A percentile compares a stretch with the other conserved stretches of the same genome.
phyloP scores from a whole-genome alignment of 2,329 filamentous ascomycete species.

The Fusarium denticulatum region DNA sequence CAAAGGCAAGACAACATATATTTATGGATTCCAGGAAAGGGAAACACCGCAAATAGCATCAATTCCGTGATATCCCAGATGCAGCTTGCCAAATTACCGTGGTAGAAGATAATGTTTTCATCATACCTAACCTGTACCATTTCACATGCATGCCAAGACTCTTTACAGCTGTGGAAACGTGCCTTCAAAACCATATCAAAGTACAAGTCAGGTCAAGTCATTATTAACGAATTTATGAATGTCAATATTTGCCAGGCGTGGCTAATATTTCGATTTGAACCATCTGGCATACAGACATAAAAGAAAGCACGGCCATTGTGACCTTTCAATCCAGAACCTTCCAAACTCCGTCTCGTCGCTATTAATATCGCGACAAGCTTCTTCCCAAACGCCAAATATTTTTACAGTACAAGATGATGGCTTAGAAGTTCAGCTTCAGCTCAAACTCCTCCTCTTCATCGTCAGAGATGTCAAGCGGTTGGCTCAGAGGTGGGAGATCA shows the following conservation, averaged over 20 bases:
- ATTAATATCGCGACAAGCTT: background rate
- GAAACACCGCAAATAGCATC: background rate
- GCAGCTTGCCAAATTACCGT: background rate
- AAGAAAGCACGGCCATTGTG: background rate
- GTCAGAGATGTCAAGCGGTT: slow-evolving; percentile 43
- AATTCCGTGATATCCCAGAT: background rate
- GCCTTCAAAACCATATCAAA: background rate
- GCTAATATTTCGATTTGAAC: background rate
- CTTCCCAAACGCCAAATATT: slow-evolving; percentile 32
- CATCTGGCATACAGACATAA: background rate
- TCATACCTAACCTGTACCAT: slow-evolving; percentile 1
- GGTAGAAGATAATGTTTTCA: background rate
- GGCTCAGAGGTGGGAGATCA: slow-evolving; percentile 43
- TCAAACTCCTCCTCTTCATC: slow-evolving; percentile 67
- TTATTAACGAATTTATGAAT: slow-evolving; percentile 2
- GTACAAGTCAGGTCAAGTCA: background rate
- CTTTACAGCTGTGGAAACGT: background rate
- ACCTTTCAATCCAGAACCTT: background rate
- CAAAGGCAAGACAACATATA: background rate
- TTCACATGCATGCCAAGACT: background rate
- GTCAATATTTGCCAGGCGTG: background rate
- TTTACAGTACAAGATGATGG: slow-evolving; percentile 17
- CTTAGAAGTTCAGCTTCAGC: slow-evolving; percentile 56
- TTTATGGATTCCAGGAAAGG: background rate
- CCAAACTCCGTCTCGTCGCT: slow-evolving; percentile 25